Conservation (phyloP, 1,284 basidiomycete species). For the Pholiota adiposa region DNA sequence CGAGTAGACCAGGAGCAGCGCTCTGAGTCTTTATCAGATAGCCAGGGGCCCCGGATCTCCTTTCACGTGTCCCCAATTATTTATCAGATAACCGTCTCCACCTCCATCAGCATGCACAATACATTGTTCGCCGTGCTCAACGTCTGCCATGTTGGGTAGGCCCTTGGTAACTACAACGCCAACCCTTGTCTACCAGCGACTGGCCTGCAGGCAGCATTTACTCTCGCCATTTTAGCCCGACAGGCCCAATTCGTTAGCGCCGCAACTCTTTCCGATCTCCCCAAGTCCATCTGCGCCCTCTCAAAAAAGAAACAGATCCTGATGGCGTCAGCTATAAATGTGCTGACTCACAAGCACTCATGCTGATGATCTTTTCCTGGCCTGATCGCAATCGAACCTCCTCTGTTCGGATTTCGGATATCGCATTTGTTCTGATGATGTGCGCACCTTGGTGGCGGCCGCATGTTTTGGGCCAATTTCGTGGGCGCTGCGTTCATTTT, state of each 20-base stretch:
- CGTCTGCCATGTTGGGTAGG: background rate
- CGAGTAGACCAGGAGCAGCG: slow-evolving; percentile 1
- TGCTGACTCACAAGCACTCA: background rate
- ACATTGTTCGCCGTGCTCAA: no score
- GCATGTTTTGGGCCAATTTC: background rate
- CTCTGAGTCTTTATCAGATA: slow-evolving; percentile 16
- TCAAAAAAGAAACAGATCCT: background rate
- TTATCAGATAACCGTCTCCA: slow-evolving; percentile 3
- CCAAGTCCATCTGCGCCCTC: background rate
- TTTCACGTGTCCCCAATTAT: background rate
- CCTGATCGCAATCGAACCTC: background rate
- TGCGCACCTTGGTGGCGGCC: background rate
- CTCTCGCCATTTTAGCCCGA: background rate
- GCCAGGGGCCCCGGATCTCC: slow-evolving; percentile 1
- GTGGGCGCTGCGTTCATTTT: background rate
- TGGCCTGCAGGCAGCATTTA: background rate
- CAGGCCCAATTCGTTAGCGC: background rate
- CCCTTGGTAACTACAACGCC: background rate
- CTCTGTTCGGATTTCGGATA: background rate
- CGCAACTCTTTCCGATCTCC: background rate
- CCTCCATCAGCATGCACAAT: no score
- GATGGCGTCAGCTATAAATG: slow-evolving; percentile 1
- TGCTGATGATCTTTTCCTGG: background rate
- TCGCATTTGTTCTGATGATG: background rate
- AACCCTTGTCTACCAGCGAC: background rate